These are phyloP conservation scores for Sarocladium oryzae DNA, from an alignment of 2,329 filamentous ascomycete genomes.

Conservation along the genomic window DNA sequence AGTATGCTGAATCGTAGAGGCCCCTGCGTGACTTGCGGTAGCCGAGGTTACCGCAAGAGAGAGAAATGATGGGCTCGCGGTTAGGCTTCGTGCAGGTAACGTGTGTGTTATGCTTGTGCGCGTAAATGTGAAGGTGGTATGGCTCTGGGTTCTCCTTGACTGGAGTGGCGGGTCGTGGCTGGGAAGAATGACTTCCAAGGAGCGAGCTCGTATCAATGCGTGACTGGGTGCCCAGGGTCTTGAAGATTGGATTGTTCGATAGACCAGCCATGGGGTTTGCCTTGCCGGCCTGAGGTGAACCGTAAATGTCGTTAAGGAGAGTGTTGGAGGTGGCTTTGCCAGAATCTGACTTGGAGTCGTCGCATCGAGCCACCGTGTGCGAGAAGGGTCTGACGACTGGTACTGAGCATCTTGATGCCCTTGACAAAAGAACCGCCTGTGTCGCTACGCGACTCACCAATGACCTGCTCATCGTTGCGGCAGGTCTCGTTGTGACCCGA, in stretches of 20 bases:
- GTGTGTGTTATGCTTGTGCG: conserved; percentile 92
- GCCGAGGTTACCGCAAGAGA: conserved; percentile 84
- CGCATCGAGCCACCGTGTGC: conserved; percentile 26
- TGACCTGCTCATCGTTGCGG: conserved; percentile 36
- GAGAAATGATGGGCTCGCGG: conserved; percentile 68
- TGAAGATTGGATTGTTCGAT: conserved; percentile 33
- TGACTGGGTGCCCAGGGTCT: conserved; percentile 26
- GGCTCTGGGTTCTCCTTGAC: conserved; percentile 45
- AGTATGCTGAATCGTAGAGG: conserved; percentile 87
- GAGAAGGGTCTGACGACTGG: conserved; percentile 28
- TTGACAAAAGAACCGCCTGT: conserved; percentile 26
- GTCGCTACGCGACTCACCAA: conserved; percentile 36
- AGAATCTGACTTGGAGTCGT: not conserved
- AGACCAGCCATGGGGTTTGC: conserved; percentile 27
- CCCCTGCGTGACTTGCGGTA: conserved; percentile 77
- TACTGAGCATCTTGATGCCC: conserved; percentile 16
- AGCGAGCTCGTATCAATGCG: conserved; percentile 27
- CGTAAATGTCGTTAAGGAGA: conserved; percentile 29
- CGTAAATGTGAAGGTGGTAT: conserved; percentile 81
- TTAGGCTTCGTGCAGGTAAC: conserved; percentile 83
- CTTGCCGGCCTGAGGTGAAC: conserved; percentile 16
- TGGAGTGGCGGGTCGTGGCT: conserved; percentile 15
- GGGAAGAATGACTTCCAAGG: conserved; percentile 14
- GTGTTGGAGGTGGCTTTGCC: conserved; percentile 21
- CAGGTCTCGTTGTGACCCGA: conserved; percentile 10